Evolutionary conservation across 352 stramenopile species (phyloP), one percentile per base, ranked within the genome.

Genomic region (Blastocystis sp.): DNA sequence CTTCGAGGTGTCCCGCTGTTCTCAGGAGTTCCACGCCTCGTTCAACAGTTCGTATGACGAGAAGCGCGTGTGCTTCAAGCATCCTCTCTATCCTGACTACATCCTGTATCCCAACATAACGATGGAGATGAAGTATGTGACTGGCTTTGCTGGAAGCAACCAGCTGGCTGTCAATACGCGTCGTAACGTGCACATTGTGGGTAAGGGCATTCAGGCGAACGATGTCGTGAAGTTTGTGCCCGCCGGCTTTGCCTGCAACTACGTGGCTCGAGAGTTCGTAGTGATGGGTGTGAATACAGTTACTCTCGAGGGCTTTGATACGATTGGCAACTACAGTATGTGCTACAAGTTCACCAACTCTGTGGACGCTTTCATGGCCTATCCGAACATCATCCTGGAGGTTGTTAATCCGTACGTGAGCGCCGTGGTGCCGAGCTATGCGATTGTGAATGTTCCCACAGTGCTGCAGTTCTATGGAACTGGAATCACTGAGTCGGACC

Each of bases 1-100:
- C 53, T 68, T 84, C 29, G 5, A 23, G 20, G 73, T 84, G 73
- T 84, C 73, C 9, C 18, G 26, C 29, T 84, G 73, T 47, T 66
- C 73, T 47, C 53, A 84, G 73, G 43, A 53, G 20, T 84, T 84
- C 73, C 45, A 34, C 15, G 9, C 64, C n/a, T 47, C 73, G 39
- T 84, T 84, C 26, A 20, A 84, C 56, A 64, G 50, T 26, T 66
- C 20, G 20, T 84, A 68, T 45, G 73, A 84, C 56, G 73, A 68
- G 53, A 84, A 84, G 73, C 29, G n/a, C 18, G 73, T 84, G 73
- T 84, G 73, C 56, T 84, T 84, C 73, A 66, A 68, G 50, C 73
- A 84, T 45, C 73, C 73, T 26, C 9, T 26, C 13, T 84, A 84
- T 43, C 73, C 45, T 34, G 7, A 64, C 8, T 84, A 68, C 39